Evolutionary conservation across 306 rosid species (phyloP), one percentile per base, ranked within the genome.

Genomic region (Cyamopsis tetragonoloba): DNA sequence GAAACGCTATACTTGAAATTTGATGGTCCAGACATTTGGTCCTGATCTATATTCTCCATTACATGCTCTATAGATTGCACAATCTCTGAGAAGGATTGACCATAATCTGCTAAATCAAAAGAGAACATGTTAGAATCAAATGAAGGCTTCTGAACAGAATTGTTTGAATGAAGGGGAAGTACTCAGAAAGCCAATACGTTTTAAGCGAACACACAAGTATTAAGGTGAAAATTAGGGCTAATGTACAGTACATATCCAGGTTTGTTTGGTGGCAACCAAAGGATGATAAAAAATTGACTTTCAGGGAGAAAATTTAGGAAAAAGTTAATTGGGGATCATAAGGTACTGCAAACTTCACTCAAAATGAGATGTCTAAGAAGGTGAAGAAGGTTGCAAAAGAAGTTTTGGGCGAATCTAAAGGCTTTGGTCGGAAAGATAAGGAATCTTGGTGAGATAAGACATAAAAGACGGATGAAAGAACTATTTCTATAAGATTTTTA

Each of bases 1-100:
- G 96, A 88, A 77, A 89, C 75, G 74, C 88, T 82, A 68, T 89
- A 92, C 74, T 89, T 89, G 86, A 87, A 87, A 87, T 79, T 87
- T 14, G 96, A 84, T 5, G 98, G 89, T 46, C 86, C 87, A 5
- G 92, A 75, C 71, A 81, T 84, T 51, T 77, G 88, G 74, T 84
- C 87, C 22, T 81, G 70, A 26, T 79, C 85, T 22, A 82, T 76
- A 72, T 87, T 89, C 85, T 92, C 98, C 47, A 84, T 61, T 53
- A 83, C 80, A 66, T 87, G 86, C 79, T 65, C 86, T 60, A 89
- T 75, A 72, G 96, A 84, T 83, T 83, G 89, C 77, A 89, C 86
- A 76, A 89, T 74, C 72, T 84, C 86, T 9, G 97, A 78, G 77
- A 88, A 86, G 65, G 98, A 89, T 62, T 38, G 76, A 42, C 98